phyloP scores from a whole-genome alignment of 805 yeast species.

The Metschnikowia colocasiae region DNA sequence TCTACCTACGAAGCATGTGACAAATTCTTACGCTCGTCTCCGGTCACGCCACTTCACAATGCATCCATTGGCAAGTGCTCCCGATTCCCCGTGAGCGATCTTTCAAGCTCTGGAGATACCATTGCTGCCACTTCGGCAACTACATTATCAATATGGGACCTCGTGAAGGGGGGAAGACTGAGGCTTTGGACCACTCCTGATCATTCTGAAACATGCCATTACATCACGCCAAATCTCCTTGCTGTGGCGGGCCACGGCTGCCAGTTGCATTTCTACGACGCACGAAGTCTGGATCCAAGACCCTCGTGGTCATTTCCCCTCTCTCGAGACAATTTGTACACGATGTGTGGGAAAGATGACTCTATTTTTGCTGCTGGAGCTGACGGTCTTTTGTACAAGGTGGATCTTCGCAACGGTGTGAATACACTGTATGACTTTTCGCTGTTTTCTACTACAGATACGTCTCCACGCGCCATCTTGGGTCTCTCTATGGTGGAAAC shows the following conservation, averaged over 20 bases:
- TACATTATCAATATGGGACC: slow-evolving; percentile 16
- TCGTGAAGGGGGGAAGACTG: slow-evolving; percentile 10
- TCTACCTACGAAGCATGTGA: not conserved
- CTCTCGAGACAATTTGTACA: slow-evolving; percentile 16
- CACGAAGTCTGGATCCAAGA: slow-evolving; percentile 4
- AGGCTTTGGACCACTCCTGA: slow-evolving; percentile 12
- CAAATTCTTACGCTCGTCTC: not conserved
- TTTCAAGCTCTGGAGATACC: slow-evolving; percentile 6
- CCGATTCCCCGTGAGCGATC: slow-evolving; percentile 12
- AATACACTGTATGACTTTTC: not conserved
- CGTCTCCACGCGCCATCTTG: not conserved
- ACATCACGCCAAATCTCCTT: slow-evolving; percentile 9
- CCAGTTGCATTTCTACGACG: slow-evolving; percentile 16
- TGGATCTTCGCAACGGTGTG: slow-evolving; percentile 14
- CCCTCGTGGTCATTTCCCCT: slow-evolving; percentile 13
- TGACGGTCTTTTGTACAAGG: slow-evolving; percentile 15
- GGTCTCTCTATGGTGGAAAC: not conserved
- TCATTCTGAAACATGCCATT: slow-evolving; percentile 10
- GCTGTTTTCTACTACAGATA: not conserved
- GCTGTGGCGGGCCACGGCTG: slow-evolving; percentile 19
- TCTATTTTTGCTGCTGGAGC: slow-evolving; percentile 16
- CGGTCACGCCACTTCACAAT: slow-evolving; percentile 1
- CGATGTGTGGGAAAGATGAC: slow-evolving; percentile 12
- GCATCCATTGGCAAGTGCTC: slow-evolving; percentile 17
- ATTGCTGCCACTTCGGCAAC: slow-evolving; percentile 14